Percentiles rank a stretch among this genome's conserved stretches.
phyloP scores from a whole-genome alignment of 1,139 yeast species.

The Scheffersomyces lignicola region DNA sequence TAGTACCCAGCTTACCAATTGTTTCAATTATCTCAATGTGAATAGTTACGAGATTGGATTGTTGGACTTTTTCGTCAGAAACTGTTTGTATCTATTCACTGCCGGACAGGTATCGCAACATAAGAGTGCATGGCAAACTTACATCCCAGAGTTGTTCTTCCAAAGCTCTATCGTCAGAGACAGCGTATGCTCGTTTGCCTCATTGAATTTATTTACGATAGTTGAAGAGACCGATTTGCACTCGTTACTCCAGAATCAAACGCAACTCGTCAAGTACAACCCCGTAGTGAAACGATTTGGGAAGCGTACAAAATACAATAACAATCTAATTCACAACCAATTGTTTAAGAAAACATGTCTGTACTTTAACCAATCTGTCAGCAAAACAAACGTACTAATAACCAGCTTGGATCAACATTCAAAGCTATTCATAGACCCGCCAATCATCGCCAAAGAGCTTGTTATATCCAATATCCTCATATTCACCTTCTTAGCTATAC shows the following conservation, averaged over 20 bases:
- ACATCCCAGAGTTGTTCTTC: conserved; percentile 2
- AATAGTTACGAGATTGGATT: conserved; percentile 4
- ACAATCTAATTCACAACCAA: conserved; percentile 1
- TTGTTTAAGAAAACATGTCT: not conserved
- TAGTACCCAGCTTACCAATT: not conserved
- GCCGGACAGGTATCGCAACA: not conserved
- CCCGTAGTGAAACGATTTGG: not conserved
- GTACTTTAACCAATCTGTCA: not conserved
- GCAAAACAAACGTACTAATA: not conserved
- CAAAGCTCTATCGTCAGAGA: not conserved
- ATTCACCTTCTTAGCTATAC: conserved; percentile 5
- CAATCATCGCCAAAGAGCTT: conserved; percentile 1
- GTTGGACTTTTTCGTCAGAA: conserved; percentile 3
- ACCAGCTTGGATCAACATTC: not conserved
- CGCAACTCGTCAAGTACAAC: not conserved
- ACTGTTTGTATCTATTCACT: conserved; percentile 3
- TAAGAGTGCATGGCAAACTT: conserved; percentile 1
- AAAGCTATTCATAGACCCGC: conserved; percentile 1
- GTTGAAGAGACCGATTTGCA: no score
- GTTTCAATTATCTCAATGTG: conserved; percentile 2
- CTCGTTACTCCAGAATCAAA: not conserved
- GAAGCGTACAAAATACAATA: not conserved
- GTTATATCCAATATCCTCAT: conserved; percentile 3
- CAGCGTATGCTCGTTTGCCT: conserved; percentile 5
- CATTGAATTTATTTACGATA: conserved; percentile 1